Evolutionary conservation across 129 eudicot species (phyloP).

Genomic region (Helianthus annuus): DNA sequence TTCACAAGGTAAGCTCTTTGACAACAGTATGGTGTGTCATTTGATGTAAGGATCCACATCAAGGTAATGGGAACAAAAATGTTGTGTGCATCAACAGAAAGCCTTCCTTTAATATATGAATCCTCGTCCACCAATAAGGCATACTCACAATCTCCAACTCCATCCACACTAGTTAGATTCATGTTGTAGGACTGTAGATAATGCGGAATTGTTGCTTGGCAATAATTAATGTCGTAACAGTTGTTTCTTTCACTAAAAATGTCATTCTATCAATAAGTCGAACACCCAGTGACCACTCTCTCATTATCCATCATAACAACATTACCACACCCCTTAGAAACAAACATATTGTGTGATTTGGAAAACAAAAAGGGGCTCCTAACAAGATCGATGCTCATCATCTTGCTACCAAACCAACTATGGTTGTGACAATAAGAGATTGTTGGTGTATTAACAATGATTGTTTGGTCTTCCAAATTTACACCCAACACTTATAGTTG

Average conservation of each 20-base stretch:
- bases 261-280: background rate
- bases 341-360: background rate
- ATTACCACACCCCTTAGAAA: background rate
- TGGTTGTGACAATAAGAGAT: background rate
- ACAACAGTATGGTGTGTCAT: background rate
- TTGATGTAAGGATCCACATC: background rate
- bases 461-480: background rate
- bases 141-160: background rate
- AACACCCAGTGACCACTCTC: background rate
- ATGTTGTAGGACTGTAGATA: background rate
- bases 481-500: background rate
- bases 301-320: background rate
- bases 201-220: background rate
- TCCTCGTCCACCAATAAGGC: slow-evolving; percentile 2
- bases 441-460: background rate
- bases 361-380: background rate
- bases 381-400: background rate
- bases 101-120: background rate
- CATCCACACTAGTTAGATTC: background rate
- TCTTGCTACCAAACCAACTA: background rate
- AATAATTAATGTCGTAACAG: background rate
- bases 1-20: too few relatives aligned
- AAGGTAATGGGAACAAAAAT: background rate
- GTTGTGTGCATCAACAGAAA: background rate
- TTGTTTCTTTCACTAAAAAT: background rate